Evolutionary conservation across 1,139 yeast species (phyloP).

Genomic region (Blastobotrys buckinghamii): DNA sequence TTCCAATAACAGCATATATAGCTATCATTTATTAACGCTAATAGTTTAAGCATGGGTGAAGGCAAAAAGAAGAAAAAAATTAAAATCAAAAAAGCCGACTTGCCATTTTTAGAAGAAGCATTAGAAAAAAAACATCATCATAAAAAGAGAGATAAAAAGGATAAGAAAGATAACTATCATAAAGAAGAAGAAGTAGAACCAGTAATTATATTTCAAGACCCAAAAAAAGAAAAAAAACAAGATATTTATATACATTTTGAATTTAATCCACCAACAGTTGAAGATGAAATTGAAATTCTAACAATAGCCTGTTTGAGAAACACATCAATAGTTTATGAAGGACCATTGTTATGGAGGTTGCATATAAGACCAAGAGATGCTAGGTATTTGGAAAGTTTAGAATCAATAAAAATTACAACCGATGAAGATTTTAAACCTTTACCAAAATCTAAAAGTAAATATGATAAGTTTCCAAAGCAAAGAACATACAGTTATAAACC

Average conservation of each 20-base stretch:
- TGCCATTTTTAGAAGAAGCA: no score
- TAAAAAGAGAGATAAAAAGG: not conserved
- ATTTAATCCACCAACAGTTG: constrained; percentile 1
- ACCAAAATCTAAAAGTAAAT: constrained; percentile 1
- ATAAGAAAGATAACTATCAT: no score
- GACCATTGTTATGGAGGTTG: not conserved
- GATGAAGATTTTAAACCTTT: not conserved
- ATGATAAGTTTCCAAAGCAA: not conserved
- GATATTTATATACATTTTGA: not conserved
- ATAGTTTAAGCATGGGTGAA: no score
- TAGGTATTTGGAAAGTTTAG: constrained; percentile 1
- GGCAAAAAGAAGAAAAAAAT: not conserved
- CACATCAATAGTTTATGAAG: constrained; percentile 3
- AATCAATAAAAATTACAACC: not conserved
- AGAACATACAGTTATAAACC: not conserved
- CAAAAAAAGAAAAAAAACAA: not conserved
- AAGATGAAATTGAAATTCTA: constrained; percentile 3
- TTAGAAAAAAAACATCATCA: no score
- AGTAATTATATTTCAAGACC: not conserved
- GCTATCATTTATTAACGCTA: no score
- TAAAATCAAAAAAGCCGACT: not conserved
- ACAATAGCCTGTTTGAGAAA: constrained; percentile 4
- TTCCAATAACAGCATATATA: no score
- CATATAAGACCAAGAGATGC: constrained; percentile 2
- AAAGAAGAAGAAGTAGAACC: not conserved